phyloP scores from a whole-genome alignment of 2,329 filamentous ascomycete genomes.

The Fusarium xylarioides region DNA sequence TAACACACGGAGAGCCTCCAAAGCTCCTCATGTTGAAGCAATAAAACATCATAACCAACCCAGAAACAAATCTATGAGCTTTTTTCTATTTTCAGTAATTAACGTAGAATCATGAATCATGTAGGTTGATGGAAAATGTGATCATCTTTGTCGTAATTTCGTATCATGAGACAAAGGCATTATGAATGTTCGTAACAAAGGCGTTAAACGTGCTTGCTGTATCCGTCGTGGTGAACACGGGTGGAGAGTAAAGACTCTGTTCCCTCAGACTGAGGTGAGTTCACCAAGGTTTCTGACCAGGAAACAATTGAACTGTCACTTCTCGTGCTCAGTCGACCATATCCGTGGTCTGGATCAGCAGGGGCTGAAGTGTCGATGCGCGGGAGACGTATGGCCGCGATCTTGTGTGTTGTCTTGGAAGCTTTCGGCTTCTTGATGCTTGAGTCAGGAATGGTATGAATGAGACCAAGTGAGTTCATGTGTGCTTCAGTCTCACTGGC shows the following conservation, averaged over 20 bases:
- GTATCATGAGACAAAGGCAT: slow-evolving; percentile 6
- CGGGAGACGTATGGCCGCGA: slow-evolving; percentile 4
- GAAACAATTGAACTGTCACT: slow-evolving; percentile 32
- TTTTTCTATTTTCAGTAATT: slow-evolving; percentile 20
- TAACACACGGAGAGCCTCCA: background rate
- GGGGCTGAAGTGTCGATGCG: slow-evolving; percentile 25
- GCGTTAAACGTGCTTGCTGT: slow-evolving; percentile 8
- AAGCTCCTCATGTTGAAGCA: background rate
- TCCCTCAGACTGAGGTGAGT: background rate
- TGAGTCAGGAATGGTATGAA: slow-evolving; percentile 19
- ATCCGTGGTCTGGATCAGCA: background rate
- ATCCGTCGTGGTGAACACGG: slow-evolving; percentile 23
- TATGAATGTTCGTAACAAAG: slow-evolving; percentile 3
- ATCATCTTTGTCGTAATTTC: slow-evolving; percentile 12
- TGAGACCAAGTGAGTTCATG: slow-evolving; percentile 32
- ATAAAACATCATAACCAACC: background rate
- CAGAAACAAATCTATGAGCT: slow-evolving; percentile 1
- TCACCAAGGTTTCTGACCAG: slow-evolving; percentile 18
- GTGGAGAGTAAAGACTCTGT: slow-evolving; percentile 15
- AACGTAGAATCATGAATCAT: slow-evolving; percentile 14
- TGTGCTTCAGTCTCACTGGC: slow-evolving; percentile 37
- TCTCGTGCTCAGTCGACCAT: slow-evolving; percentile 7
- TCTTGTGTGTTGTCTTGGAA: background rate
- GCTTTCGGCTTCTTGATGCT: background rate
- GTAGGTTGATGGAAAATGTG: background rate